phyloP scores from a whole-genome alignment of 1,284 basidiomycete genomes.

The Cryptococcus sp. region DNA sequence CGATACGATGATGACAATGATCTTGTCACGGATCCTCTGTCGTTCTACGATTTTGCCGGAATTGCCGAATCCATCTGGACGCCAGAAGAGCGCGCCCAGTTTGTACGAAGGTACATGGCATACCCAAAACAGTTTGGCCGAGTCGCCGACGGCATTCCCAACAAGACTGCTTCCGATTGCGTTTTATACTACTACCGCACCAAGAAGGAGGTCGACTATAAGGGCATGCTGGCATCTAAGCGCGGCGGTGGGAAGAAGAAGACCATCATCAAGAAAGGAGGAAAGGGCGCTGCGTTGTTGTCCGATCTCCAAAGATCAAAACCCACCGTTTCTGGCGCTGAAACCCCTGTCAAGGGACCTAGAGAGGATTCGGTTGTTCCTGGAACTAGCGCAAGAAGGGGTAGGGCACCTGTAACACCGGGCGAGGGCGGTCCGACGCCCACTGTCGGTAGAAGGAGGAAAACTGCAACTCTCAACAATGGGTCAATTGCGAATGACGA shows the following conservation, averaged over 20 bases:
- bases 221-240: conserved; percentile 56
- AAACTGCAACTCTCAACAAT: conserved; percentile 1
- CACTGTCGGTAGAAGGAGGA: conserved; percentile 10
- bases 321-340: conserved; percentile 22
- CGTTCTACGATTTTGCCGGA: conserved; percentile 73
- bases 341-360: background rate
- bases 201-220: conserved; percentile 89
- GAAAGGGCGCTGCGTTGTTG: conserved; percentile 44
- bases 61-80: conserved; percentile 78
- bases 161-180: conserved; percentile 87
- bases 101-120: conserved; percentile 77
- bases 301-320: conserved; percentile 41
- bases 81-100: conserved; percentile 75
- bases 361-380: conserved; percentile 15
- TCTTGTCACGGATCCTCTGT: conserved; percentile 71
- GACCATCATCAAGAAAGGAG: conserved; percentile 52
- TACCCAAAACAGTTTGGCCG: conserved; percentile 85
- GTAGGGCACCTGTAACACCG: background rate
- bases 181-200: conserved; percentile 93
- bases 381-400: conserved; percentile 13
- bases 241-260: conserved; percentile 65
- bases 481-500: conserved; percentile 9
- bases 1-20: conserved; percentile 82
- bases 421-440: conserved; percentile 1
- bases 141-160: conserved; percentile 75